Conservation (phyloP, 139 green algal species). For the Chlamydomonas sp. region DNA sequence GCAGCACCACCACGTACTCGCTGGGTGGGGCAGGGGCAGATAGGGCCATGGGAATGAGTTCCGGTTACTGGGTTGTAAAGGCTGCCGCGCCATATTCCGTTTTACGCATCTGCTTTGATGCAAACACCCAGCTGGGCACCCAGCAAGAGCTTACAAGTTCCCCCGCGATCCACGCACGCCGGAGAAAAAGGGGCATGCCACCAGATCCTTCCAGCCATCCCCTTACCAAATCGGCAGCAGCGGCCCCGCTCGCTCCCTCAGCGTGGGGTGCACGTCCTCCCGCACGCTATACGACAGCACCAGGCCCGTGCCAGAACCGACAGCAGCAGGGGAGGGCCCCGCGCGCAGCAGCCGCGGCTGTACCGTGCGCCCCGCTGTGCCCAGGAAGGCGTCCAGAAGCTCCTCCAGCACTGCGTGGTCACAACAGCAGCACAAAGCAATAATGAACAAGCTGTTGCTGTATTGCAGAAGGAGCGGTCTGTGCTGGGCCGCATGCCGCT, state of each 20-base stretch:
- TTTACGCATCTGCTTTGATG: no score
- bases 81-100: no score
- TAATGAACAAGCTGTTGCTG: no score
- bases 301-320: conserved; percentile 40
- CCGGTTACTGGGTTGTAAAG: no score
- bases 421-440: no score
- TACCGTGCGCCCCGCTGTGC: conserved; percentile 71
- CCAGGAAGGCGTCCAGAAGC: conserved; percentile 87
- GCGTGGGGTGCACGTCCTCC: conserved; percentile 54
- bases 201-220: no score
- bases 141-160: no score
- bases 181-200: no score
- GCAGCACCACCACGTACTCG: conserved; percentile 75
- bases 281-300: conserved; percentile 53
- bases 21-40: conserved; percentile 39
- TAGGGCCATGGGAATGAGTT: not conserved
- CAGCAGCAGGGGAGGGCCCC: not conserved
- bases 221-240: conserved; percentile 86
- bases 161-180: no score
- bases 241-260: conserved; percentile 71
- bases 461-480: no score
- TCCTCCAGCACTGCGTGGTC: conserved; percentile 79
- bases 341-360: conserved; percentile 40
- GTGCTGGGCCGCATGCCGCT: no score
- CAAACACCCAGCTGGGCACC: no score